These are phyloP conservation scores for Scheffersomyces amazonensis DNA, from an alignment of 805 yeast species.

Conservation along the genomic window DNA sequence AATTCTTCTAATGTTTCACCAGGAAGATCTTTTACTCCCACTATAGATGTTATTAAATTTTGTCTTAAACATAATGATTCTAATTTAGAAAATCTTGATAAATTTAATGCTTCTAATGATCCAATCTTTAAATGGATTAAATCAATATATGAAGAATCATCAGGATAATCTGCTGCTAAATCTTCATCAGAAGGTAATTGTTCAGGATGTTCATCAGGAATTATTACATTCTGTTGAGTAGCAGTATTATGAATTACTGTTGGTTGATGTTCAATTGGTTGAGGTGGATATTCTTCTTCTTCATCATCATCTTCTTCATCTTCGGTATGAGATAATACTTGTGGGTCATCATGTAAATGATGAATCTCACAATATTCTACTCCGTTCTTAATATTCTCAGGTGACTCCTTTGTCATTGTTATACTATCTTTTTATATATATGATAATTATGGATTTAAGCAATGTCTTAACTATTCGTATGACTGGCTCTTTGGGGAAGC, in stretches of 20 bases:
- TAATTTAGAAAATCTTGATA: constrained; percentile 55
- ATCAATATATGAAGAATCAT: constrained; percentile 60
- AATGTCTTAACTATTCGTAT: no score
- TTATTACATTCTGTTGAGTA: constrained; percentile 41
- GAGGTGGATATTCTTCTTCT: constrained; percentile 23
- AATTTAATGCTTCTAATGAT: constrained; percentile 58
- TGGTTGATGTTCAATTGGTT: constrained; percentile 9
- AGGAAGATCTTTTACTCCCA: constrained; percentile 56
- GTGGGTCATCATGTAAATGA: constrained; percentile 1
- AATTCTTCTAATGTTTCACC: constrained; percentile 63
- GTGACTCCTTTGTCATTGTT: not conserved
- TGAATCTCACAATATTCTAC: not conserved
- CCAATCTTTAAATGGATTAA: constrained; percentile 68
- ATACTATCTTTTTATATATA: no score
- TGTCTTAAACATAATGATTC: constrained; percentile 74
- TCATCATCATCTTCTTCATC: constrained; percentile 18
- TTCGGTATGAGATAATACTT: constrained; percentile 7
- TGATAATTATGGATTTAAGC: no score
- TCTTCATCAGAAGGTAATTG: constrained; percentile 68
- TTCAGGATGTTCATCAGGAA: constrained; percentile 48
- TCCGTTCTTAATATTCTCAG: not conserved
- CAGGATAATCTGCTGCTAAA: constrained; percentile 52
- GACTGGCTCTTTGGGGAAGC: no score
- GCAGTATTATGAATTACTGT: constrained; percentile 25
- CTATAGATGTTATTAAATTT: constrained; percentile 72